Evolutionary conservation across 352 stramenopile species (phyloP), one percentile per base, ranked within the genome.

Genomic region (Globisporangium iwayamae): DNA sequence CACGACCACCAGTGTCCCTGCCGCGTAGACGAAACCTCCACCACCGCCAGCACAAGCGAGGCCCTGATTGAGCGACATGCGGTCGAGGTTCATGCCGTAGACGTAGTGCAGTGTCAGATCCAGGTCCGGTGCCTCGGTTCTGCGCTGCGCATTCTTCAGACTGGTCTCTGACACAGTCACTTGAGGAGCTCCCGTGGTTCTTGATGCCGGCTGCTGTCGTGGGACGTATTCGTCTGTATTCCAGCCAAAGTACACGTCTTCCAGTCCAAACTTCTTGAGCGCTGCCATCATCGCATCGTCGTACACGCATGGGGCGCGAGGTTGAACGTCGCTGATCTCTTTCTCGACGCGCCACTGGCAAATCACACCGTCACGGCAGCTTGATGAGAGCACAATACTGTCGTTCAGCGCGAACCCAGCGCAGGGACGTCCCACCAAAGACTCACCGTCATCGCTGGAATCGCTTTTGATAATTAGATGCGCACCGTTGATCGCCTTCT

Each of bases 261-360:
- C 68, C 14, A 83, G 58, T n/a, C 70, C 71, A 16, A 81, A 60
- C 0, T 39, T 18, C 8, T 56, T 20, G 25, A 84, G 48, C 62
- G 64, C 28, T 39, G 61, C 52, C 22, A 66, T 52, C 58, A 82
- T 69, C 1, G 5, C 25, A 38, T 57, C 25, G 43, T 77, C 54
- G 47, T 73, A 81, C 20, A 43, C 14, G 25, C 63, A 79, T 1
- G 45, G 20, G 8, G 69, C 52, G 41, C 68, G 75, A 53, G 80
- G 76, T 22, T 89, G 80, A 1, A 73, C 64, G 36, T 87, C 80
- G 9, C 46, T 53, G 7, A 75, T 64, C 36, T 87, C 78, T 16
- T 84, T 81, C 28, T 74, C 71, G n/a, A 90, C 58, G 18, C 70
- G 66, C 83, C 83, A 94, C 52, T 93, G 85, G 54, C 82, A 93